A percentile compares a stretch with the other conserved stretches of the same genome.
phyloP scores from a whole-genome alignment of 176 grass and related monocot genomes.

The Aegilops sharonensis region DNA sequence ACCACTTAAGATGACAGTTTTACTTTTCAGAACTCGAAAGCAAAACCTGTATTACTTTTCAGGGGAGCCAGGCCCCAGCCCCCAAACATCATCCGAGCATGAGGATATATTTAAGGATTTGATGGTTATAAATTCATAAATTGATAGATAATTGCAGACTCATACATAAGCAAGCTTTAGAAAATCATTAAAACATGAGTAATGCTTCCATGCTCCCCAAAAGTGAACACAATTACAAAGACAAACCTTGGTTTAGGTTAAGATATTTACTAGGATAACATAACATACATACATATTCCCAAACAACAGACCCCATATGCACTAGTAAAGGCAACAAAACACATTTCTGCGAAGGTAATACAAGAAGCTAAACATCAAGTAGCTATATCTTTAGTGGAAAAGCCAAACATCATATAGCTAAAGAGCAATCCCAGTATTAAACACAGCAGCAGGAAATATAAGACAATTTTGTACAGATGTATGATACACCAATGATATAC shows the following conservation, averaged over 20 bases:
- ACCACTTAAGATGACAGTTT: not conserved
- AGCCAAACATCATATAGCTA: not conserved
- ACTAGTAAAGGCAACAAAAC: not conserved
- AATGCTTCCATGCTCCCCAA: not conserved
- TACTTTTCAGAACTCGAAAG: not conserved
- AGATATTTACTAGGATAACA: not conserved
- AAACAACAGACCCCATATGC: not conserved
- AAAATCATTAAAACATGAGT: not conserved
- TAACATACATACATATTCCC: not conserved
- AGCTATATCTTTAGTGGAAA: not conserved
- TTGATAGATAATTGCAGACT: not conserved
- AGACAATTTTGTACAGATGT: not conserved
- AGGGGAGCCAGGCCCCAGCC: not conserved
- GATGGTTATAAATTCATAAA: not conserved
- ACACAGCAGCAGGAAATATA: not conserved
- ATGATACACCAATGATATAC: constrained; percentile 37
- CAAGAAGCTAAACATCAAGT: not conserved
- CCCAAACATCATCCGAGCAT: not conserved
- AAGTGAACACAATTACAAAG: not conserved
- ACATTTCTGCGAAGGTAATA: not conserved
- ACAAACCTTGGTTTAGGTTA: not conserved
- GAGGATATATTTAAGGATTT: not conserved
- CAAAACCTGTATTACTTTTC: not conserved
- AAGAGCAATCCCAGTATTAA: not conserved
- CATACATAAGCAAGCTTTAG: not conserved